Percentiles rank a stretch among this genome's conserved stretches.
Evolutionary conservation across 2,329 filamentous ascomycete genomes (phyloP).

Genomic region (Torrubiella hemipterigena): DNA sequence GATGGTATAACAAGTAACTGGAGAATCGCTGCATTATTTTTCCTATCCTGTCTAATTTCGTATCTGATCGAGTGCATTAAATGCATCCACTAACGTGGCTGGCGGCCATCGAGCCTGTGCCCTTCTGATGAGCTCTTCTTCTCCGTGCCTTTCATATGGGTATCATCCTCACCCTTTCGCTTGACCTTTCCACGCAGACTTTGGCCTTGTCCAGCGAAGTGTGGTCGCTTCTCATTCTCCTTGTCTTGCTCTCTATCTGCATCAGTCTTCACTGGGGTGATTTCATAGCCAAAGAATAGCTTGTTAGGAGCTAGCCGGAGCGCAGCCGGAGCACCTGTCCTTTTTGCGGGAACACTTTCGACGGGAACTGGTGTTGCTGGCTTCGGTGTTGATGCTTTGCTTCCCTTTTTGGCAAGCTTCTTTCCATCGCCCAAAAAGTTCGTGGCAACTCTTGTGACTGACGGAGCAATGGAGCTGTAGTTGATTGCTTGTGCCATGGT

Average conservation of each 20-base stretch:
- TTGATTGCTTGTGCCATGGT: conserved; percentile 98
- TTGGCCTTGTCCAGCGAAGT: conserved; percentile 76
- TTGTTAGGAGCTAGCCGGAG: conserved; percentile 78
- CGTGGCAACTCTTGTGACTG: conserved; percentile 56
- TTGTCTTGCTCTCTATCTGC: conserved; percentile 57
- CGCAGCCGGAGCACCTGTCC: conserved; percentile 72
- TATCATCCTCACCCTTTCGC: conserved; percentile 49
- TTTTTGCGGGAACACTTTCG: conserved; percentile 21
- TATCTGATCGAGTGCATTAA: too few species aligned
- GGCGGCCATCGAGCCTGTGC: conserved; percentile 30
- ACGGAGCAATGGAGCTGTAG: conserved; percentile 80
- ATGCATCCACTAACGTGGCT: conserved; percentile 12
- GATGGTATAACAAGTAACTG: neutral
- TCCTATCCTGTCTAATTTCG: neutral
- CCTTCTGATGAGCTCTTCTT: conserved; percentile 34
- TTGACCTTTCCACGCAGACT: conserved; percentile 60
- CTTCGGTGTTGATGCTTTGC: conserved; percentile 55
- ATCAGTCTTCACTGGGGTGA: conserved; percentile 76
- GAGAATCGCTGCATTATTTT: conserved; percentile 2
- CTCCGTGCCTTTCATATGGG: conserved; percentile 32
- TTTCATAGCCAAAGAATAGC: conserved; percentile 91
- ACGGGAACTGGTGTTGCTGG: conserved; percentile 55
- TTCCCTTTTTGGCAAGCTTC: conserved; percentile 70
- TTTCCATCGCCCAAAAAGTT: conserved; percentile 75
- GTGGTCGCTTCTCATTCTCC: conserved; percentile 52